Evolutionary conservation across 2,329 filamentous ascomycete species (phyloP).

Genomic region (Celoporthe dispersa): DNA sequence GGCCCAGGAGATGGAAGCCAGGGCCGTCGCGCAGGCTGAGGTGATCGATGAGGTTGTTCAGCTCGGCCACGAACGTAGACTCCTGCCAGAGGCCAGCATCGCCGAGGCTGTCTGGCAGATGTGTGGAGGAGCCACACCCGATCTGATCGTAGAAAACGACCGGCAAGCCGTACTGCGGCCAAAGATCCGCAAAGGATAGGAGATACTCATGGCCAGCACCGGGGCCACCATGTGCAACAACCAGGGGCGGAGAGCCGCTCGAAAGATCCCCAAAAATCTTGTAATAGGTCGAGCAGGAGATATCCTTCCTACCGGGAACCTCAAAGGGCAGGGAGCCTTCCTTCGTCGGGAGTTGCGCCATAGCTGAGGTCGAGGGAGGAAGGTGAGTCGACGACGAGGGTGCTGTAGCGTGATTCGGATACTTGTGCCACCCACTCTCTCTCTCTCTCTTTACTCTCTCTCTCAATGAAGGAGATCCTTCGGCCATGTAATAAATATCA

Average conservation of each 20-base stretch:
- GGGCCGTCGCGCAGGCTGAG: conserved; percentile 20
- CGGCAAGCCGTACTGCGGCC: conserved; percentile 39
- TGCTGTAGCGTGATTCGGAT: not conserved
- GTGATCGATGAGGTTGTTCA: conserved; percentile 34
- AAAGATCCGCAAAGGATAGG: conserved; percentile 27
- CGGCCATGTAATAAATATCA: not conserved
- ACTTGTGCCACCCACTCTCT: too few species aligned
- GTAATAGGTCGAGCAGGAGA: conserved; percentile 20
- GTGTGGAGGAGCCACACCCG: conserved; percentile 52
- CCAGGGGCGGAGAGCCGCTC: conserved; percentile 4
- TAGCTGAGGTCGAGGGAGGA: not conserved
- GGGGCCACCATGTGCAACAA: conserved; percentile 47
- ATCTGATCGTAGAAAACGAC: conserved; percentile 59
- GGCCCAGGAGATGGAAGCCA: conserved; percentile 27
- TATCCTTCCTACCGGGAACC: not conserved
- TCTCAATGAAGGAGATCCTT: not conserved
- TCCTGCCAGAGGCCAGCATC: conserved; percentile 34
- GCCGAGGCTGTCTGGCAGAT: conserved; percentile 45
- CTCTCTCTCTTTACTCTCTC: not conserved
- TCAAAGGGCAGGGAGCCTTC: conserved; percentile 16
- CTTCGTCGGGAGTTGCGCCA: conserved; percentile 5
- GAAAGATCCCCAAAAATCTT: conserved; percentile 24
- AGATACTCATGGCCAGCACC: conserved; percentile 49
- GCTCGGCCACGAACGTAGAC: conserved; percentile 34
- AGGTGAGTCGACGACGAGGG: not conserved